Percentiles rank a stretch among this genome's conserved stretches.
Evolutionary conservation across 495 filamentous ascomycete genomes (phyloP).

Genomic region (Aspergillus haitiensis): DNA sequence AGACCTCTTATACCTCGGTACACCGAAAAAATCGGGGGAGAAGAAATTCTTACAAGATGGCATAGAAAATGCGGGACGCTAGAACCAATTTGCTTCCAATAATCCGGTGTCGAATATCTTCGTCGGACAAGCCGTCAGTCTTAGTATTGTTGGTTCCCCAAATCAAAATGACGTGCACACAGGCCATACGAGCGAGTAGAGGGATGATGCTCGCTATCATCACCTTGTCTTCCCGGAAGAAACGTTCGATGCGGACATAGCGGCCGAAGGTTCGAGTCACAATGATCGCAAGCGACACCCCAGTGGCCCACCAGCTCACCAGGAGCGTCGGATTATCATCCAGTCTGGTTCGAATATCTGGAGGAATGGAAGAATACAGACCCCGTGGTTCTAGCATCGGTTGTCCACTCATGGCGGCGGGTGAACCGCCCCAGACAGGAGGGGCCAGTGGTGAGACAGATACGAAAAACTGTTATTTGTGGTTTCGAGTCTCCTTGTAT

Average conservation of each 20-base stretch:
- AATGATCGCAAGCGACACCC: constrained; percentile 79
- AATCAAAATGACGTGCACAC: constrained; percentile 79
- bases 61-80: constrained; percentile 55
- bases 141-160: constrained; percentile 84
- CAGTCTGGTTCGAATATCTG: constrained; percentile 51
- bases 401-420: constrained; percentile 24
- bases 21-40: not conserved
- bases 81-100: constrained; percentile 57
- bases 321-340: constrained; percentile 76
- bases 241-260: constrained; percentile 73
- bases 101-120: constrained; percentile 44
- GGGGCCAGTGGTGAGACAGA: constrained; percentile 22
- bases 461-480: not conserved
- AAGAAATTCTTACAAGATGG: constrained; percentile 50
- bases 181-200: constrained; percentile 75
- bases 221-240: constrained; percentile 85
- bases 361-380: constrained; percentile 46
- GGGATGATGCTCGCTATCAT: constrained; percentile 81
- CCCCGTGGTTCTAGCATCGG: constrained; percentile 27
- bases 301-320: constrained; percentile 92
- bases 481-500: too few species aligned
- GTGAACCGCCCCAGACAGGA: constrained; percentile 35
- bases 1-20: not conserved
- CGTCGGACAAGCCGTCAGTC: constrained; percentile 38
- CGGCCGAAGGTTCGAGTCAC: constrained; percentile 72